phyloP scores from a whole-genome alignment of 2,329 filamentous ascomycete species.

The Fusarium torreyae region DNA sequence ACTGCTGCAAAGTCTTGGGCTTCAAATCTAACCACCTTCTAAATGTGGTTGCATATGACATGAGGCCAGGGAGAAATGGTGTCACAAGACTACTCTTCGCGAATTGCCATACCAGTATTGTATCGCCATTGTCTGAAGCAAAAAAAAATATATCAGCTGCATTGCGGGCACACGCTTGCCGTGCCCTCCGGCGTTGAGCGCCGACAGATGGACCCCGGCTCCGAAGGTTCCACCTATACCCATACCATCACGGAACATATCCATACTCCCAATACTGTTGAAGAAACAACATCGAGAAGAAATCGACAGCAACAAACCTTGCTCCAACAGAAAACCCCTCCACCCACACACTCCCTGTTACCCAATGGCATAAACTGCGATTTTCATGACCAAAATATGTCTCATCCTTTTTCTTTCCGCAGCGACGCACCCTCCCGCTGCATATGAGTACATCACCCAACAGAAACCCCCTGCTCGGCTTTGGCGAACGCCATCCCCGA shows the following conservation, averaged over 20 bases:
- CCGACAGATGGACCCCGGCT: conserved; percentile 39
- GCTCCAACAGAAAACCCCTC: conserved; percentile 18
- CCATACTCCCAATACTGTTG: conserved; percentile 18
- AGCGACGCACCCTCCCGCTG: conserved; percentile 31
- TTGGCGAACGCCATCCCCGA: conserved; percentile 43
- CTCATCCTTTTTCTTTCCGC: conserved; percentile 35
- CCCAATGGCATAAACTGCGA: conserved; percentile 33
- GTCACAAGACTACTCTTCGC: no score
- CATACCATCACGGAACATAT: conserved; percentile 1
- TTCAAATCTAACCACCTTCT: not conserved
- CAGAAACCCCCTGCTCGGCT: conserved; percentile 39
- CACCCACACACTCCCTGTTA: conserved; percentile 11
- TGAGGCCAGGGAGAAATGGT: no score
- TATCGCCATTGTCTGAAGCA: not conserved
- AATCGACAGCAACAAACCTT: conserved; percentile 26
- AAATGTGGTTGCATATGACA: not conserved
- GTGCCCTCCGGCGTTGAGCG: conserved; percentile 26
- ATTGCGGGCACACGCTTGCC: conserved; percentile 9
- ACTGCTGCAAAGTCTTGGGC: not conserved
- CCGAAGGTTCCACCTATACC: conserved; percentile 30
- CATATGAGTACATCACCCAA: conserved; percentile 19
- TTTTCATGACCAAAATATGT: conserved; percentile 45
- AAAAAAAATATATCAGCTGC: not conserved
- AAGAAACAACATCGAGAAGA: conserved; percentile 17
- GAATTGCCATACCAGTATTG: not conserved